These are phyloP conservation scores for Boletus rufocinnamomeus DNA, from an alignment of 768 basidiomycete genomes.

Conservation along the genomic window DNA sequence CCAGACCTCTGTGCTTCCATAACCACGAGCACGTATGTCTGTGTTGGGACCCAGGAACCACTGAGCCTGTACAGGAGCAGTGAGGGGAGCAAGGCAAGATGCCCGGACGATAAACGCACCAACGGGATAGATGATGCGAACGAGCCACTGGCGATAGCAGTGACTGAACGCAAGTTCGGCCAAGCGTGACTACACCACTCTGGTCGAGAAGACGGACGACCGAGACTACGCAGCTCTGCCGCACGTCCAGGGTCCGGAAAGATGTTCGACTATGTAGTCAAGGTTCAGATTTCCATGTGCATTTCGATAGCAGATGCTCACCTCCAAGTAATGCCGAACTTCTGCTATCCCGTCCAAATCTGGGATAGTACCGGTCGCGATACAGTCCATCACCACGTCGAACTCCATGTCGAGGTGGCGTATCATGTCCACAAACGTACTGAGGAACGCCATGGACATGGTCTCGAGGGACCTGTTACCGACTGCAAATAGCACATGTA, in stretches of 20 bases:
- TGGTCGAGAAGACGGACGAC: constrained; percentile 14
- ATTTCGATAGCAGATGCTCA: neutral
- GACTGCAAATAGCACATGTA: constrained; percentile 13
- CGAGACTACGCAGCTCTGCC: constrained; percentile 14
- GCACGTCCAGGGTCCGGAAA: constrained; percentile 7
- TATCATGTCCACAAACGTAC: constrained; percentile 17
- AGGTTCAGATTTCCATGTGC: neutral
- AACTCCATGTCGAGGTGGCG: constrained; percentile 11
- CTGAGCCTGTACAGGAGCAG: constrained; percentile 4
- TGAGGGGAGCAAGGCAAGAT: neutral
- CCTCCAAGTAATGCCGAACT: constrained; percentile 8
- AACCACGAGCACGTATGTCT: neutral
- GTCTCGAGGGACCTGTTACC: constrained; percentile 5
- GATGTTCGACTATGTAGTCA: constrained; percentile 2
- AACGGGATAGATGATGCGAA: constrained; percentile 14
- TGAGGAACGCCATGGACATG: constrained; percentile 10
- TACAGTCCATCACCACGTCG: constrained; percentile 13
- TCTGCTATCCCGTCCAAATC: constrained; percentile 4
- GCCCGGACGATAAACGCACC: neutral
- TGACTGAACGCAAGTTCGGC: constrained; percentile 15
- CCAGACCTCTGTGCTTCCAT: constrained; percentile 8
- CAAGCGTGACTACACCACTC: constrained; percentile 18
- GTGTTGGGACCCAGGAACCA: constrained; percentile 15
- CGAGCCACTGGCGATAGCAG: constrained; percentile 10
- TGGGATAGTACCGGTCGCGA: constrained; percentile 14